phyloP scores from a whole-genome alignment of 2,329 filamentous ascomycete species.

The Trichoderma lentiforme region DNA sequence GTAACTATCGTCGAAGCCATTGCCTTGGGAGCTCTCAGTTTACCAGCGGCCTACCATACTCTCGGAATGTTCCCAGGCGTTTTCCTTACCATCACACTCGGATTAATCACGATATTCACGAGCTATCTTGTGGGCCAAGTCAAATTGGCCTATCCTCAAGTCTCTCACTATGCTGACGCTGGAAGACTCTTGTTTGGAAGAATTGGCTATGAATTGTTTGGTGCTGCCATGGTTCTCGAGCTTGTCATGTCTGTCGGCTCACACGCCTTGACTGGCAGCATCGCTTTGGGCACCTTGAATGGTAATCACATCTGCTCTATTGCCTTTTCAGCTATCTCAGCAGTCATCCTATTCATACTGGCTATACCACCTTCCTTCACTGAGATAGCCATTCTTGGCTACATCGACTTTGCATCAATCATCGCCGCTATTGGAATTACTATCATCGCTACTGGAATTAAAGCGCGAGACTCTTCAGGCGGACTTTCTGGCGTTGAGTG shows the following conservation, averaged over 20 bases:
- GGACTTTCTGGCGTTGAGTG: slow-evolving; percentile 28
- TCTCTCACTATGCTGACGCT: slow-evolving; percentile 63
- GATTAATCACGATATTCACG: slow-evolving; percentile 38
- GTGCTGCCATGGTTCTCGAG: slow-evolving; percentile 55
- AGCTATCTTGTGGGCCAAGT: slow-evolving; percentile 39
- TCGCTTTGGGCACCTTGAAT: slow-evolving; percentile 61
- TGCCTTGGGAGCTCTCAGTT: slow-evolving; percentile 46
- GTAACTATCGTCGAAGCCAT: slow-evolving; percentile 51
- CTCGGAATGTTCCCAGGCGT: slow-evolving; percentile 38
- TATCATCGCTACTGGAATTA: slow-evolving; percentile 58
- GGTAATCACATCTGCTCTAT: slow-evolving; percentile 43
- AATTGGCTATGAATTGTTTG: slow-evolving; percentile 56
- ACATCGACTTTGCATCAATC: slow-evolving; percentile 55
- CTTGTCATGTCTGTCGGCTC: slow-evolving; percentile 63
- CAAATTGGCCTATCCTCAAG: slow-evolving; percentile 45
- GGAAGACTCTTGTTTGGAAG: slow-evolving; percentile 55
- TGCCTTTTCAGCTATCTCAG: slow-evolving; percentile 37
- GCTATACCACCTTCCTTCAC: slow-evolving; percentile 41
- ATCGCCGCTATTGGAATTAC: slow-evolving; percentile 57
- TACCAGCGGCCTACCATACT: slow-evolving; percentile 43
- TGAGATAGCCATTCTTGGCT: slow-evolving; percentile 41
- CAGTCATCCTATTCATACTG: slow-evolving; percentile 36
- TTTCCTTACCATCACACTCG: slow-evolving; percentile 34
- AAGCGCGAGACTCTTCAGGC: slow-evolving; percentile 21
- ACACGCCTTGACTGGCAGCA: slow-evolving; percentile 62